phyloP scores from a whole-genome alignment of 1,284 basidiomycete genomes.

The Moesziomyces antarcticus region DNA sequence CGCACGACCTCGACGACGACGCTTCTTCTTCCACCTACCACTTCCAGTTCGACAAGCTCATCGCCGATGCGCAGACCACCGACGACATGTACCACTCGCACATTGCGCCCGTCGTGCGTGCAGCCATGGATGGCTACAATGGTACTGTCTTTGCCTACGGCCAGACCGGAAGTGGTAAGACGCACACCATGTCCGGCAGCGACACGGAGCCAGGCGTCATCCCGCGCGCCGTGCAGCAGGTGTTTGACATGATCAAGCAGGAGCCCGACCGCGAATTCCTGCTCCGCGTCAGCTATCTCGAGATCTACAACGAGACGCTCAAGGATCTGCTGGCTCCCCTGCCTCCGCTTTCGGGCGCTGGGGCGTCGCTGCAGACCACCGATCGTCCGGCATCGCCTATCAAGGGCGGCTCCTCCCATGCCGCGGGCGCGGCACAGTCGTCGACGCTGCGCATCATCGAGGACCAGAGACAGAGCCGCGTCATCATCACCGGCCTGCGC shows the following conservation, averaged over 20 bases:
- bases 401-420: constrained; percentile 19
- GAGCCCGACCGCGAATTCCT: constrained; percentile 69
- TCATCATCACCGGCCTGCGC: constrained; percentile 70
- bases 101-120: constrained; percentile 72
- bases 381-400: constrained; percentile 39
- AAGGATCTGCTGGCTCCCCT: constrained; percentile 70
- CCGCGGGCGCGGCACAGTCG: constrained; percentile 12
- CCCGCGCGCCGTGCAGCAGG: constrained; percentile 80
- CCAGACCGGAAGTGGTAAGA: constrained; percentile 76
- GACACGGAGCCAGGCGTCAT: constrained; percentile 91
- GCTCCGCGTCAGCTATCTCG: constrained; percentile 73
- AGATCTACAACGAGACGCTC: constrained; percentile 74
- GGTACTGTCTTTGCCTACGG: constrained; percentile 95
- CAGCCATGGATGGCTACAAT: constrained; percentile 96
- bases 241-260: constrained; percentile 69
- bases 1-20: constrained; percentile 26
- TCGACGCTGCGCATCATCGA: constrained; percentile 62
- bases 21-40: constrained; percentile 52
- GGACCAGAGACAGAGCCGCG: constrained; percentile 68
- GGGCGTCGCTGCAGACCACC: constrained; percentile 8
- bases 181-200: constrained; percentile 85
- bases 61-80: constrained; percentile 40
- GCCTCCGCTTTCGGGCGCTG: constrained; percentile 10
- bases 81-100: constrained; percentile 69
- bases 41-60: constrained; percentile 64